Conservation (phyloP, 257 asterid species). For the Solanum megistacrolobum region DNA sequence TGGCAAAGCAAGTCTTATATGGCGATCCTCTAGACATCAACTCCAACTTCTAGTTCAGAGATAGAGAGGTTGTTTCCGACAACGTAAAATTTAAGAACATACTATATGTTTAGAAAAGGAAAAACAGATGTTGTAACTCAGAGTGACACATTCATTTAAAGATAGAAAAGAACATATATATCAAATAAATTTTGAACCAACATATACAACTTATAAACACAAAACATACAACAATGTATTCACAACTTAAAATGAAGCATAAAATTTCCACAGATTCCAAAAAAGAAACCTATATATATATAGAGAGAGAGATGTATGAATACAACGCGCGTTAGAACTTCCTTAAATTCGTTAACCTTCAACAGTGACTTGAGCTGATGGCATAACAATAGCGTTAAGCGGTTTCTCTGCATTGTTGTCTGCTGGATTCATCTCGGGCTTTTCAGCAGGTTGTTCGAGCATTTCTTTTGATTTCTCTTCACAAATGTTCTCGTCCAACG, state of each 20-base stretch:
- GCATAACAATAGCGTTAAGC: conserved; percentile 10
- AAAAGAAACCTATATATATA: neutral
- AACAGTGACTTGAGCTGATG: conserved; percentile 25
- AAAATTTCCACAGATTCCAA: neutral
- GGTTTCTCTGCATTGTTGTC: conserved; percentile 5
- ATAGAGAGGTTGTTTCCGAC: too few relatives aligned
- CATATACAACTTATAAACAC: neutral
- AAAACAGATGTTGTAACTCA: neutral
- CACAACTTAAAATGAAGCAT: conserved; percentile 2
- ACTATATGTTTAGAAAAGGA: neutral
- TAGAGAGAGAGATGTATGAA: neutral
- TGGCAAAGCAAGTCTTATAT: neutral
- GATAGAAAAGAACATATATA: neutral
- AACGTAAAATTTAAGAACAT: neutral
- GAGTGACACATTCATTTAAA: neutral
- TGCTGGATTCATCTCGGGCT: conserved; percentile 1
- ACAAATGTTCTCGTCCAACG: neutral
- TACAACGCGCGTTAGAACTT: neutral
- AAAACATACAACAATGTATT: conserved; percentile 5
- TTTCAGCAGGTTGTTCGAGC: conserved; percentile 5
- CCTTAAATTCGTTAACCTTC: conserved; percentile 26
- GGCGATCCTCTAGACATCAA: neutral
- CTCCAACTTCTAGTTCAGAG: neutral
- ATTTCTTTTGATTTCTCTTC: conserved; percentile 10
- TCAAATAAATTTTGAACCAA: neutral